Conservation (phyloP, 768 basidiomycete genomes). For the Boletus subparvulus region DNA sequence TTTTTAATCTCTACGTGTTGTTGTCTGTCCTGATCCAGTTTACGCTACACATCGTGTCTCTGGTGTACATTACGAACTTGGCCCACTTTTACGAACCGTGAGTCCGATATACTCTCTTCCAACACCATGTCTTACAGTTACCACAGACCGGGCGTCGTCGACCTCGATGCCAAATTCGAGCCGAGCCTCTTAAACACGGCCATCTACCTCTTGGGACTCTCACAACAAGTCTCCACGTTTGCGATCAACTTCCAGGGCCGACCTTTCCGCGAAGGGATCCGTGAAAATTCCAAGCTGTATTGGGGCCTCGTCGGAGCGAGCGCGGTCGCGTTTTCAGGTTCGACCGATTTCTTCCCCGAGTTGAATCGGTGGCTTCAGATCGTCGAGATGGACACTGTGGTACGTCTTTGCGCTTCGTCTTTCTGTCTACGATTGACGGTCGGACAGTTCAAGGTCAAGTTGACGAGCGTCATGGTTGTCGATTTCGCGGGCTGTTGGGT, state of each 20-base stretch:
- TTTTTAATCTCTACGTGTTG: conserved; percentile 95
- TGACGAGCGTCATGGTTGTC: conserved; percentile 78
- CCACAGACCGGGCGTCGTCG: conserved; percentile 68
- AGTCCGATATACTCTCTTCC: conserved; percentile 28
- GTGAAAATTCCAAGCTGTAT: conserved; percentile 91
- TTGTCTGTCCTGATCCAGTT: conserved; percentile 92
- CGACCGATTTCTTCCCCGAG: conserved; percentile 94
- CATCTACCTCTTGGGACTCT: conserved; percentile 92
- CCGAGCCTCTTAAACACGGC: conserved; percentile 94
- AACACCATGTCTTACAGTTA: not conserved
- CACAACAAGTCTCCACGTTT: conserved; percentile 98
- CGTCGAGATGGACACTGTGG: conserved; percentile 79
- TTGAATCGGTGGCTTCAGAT: conserved; percentile 96
- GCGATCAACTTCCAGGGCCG: conserved; percentile 99
- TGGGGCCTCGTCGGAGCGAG: conserved; percentile 90
- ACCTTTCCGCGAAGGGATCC: conserved; percentile 97
- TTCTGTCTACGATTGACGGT: not conserved
- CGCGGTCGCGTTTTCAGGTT: conserved; percentile 88
- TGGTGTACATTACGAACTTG: conserved; percentile 92
- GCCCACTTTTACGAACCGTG: conserved; percentile 77
- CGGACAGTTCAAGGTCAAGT: conserved; percentile 73
- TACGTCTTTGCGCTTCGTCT: conserved; percentile 41
- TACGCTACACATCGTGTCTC: conserved; percentile 83
- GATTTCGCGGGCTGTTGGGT: conserved; percentile 90
- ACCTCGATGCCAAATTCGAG: conserved; percentile 95